Conservation (phyloP, 1,284 basidiomycete species). For the Phenoliferia sp. region DNA sequence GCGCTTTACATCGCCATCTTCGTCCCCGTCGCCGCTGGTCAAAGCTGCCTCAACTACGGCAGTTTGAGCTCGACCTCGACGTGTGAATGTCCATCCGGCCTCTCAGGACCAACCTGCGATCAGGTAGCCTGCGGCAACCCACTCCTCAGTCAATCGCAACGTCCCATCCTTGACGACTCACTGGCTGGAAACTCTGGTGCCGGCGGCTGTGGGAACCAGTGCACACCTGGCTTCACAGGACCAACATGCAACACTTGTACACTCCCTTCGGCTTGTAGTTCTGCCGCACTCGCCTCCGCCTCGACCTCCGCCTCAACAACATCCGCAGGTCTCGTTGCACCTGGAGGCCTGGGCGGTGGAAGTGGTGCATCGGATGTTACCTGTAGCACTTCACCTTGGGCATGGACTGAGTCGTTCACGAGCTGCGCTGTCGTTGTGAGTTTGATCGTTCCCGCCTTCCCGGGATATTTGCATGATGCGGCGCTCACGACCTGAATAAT, state of each 20-base stretch:
- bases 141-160: conserved; percentile 8
- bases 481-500: conserved; percentile 36
- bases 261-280: conserved; percentile 15
- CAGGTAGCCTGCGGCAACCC: conserved; percentile 28
- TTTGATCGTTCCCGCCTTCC: conserved; percentile 44
- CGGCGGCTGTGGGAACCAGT: conserved; percentile 26
- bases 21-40: not conserved
- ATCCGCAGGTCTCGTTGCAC: not conserved
- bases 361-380: conserved; percentile 9
- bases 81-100: not conserved
- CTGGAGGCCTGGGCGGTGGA: not conserved
- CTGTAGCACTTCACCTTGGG: conserved; percentile 28
- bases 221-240: conserved; percentile 31
- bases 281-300: not conserved
- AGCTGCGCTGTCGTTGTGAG: conserved; percentile 60
- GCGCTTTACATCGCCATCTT: not conserved
- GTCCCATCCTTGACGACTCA: conserved; percentile 17
- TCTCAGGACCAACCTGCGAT: not conserved
- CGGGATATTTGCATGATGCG: conserved; percentile 34
- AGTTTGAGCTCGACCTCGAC: not conserved
- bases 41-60: not conserved
- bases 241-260: conserved; percentile 32
- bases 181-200: conserved; percentile 13
- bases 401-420: conserved; percentile 45
- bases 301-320: conserved; percentile 8